phyloP scores from a whole-genome alignment of 2,329 filamentous ascomycete species.

The Clonostachys rhizophaga region DNA sequence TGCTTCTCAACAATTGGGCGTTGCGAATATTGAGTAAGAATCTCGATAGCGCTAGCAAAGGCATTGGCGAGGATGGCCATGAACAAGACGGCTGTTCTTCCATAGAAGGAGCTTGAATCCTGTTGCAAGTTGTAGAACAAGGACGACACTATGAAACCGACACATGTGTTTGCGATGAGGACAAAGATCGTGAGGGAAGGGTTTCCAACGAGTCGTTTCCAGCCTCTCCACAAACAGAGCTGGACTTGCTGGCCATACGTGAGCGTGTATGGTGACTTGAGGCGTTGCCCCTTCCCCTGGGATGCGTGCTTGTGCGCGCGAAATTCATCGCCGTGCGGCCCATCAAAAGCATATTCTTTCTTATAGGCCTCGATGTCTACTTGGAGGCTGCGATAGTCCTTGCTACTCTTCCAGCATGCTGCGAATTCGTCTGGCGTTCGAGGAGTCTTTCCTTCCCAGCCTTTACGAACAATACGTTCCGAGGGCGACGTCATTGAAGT shows the following conservation, averaged over 20 bases:
- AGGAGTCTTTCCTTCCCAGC: constrained; percentile 33
- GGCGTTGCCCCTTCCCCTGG: constrained; percentile 22
- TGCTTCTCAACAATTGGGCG: constrained; percentile 18
- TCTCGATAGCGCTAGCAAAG: constrained; percentile 52
- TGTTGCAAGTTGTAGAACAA: constrained; percentile 58
- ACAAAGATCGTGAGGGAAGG: constrained; percentile 21
- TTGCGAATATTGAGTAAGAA: constrained; percentile 12
- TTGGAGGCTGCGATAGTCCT: constrained; percentile 11
- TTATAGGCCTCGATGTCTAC: constrained; percentile 21
- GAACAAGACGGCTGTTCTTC: constrained; percentile 16
- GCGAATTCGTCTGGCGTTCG: constrained; percentile 35
- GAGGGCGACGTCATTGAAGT: constrained; percentile 62
- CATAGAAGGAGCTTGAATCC: constrained; percentile 53
- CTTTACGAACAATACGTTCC: constrained; percentile 21
- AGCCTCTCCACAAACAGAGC: constrained; percentile 26
- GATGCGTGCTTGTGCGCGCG: constrained; percentile 7
- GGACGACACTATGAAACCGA: constrained; percentile 54
- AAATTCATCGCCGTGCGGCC: constrained; percentile 26
- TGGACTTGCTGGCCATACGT: constrained; percentile 35
- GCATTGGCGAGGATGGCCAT: constrained; percentile 47
- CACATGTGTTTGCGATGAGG: constrained; percentile 27
- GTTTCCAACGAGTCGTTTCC: constrained; percentile 3
- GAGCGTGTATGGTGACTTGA: constrained; percentile 38
- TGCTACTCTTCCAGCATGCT: constrained; percentile 14
- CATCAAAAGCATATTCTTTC: constrained; percentile 10